Evolutionary conservation across 441 rosid species (phyloP).

Genomic region (Jatropha podagrica): DNA sequence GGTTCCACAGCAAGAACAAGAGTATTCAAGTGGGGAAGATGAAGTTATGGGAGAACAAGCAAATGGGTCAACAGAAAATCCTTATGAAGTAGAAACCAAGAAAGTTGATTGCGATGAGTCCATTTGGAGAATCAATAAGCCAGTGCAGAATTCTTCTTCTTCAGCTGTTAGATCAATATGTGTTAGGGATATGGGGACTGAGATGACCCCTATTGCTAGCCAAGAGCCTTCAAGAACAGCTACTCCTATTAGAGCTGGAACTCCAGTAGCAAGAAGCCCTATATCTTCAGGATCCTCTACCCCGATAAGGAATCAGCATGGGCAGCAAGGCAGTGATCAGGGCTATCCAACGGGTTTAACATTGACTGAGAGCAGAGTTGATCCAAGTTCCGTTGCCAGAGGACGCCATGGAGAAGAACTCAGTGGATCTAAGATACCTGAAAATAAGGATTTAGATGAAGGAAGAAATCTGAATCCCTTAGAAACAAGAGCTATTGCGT

Average conservation of each 20-base stretch:
- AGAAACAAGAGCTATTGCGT: slow-evolving; percentile 74
- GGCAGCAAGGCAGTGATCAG: slow-evolving; percentile 24
- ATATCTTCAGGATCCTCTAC: slow-evolving; percentile 73
- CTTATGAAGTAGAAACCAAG: slow-evolving; percentile 53
- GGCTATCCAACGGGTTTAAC: slow-evolving; percentile 29
- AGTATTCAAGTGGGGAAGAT: slow-evolving; percentile 53
- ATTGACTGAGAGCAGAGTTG: slow-evolving; percentile 28
- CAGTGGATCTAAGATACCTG: slow-evolving; percentile 22
- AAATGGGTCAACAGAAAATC: slow-evolving; percentile 30
- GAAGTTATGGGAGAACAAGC: slow-evolving; percentile 30
- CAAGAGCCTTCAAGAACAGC: slow-evolving; percentile 93
- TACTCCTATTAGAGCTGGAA: slow-evolving; percentile 75
- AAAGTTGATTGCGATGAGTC: slow-evolving; percentile 71
- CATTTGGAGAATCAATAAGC: slow-evolving; percentile 55
- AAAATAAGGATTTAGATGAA: slow-evolving; percentile 33
- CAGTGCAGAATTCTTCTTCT: slow-evolving; percentile 37
- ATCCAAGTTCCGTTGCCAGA: slow-evolving; percentile 24
- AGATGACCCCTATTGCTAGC: slow-evolving; percentile 93
- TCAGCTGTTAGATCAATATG: slow-evolving; percentile 61
- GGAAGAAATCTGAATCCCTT: slow-evolving; percentile 46
- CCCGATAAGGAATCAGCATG: slow-evolving; percentile 49
- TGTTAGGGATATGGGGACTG: slow-evolving; percentile 96
- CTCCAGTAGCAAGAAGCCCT: slow-evolving; percentile 77
- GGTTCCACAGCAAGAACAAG: slow-evolving; percentile 70
- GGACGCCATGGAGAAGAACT: slow-evolving; percentile 33